Conservation (phyloP, 805 yeast genomes). For the Candida incommunis region DNA sequence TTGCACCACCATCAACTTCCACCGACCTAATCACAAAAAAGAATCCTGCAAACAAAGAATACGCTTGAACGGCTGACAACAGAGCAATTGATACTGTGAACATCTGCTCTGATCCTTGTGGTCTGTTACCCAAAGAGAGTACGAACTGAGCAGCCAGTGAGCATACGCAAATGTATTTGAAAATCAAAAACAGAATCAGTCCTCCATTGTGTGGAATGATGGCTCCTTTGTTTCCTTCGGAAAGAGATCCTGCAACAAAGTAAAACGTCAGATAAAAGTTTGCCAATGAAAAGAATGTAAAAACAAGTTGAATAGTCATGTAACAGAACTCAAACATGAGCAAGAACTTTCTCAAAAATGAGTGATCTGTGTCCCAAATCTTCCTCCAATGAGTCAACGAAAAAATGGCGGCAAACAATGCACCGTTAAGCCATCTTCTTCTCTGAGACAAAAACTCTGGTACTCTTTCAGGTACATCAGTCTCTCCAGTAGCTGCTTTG, state of each 20-base stretch:
- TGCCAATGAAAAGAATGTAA: conserved; percentile 85
- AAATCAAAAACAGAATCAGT: conserved; percentile 63
- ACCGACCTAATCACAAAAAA: conserved; percentile 56
- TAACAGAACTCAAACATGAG: conserved; percentile 81
- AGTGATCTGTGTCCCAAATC: conserved; percentile 83
- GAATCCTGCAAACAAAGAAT: conserved; percentile 71
- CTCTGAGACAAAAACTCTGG: conserved; percentile 94
- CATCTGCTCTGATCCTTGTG: conserved; percentile 81
- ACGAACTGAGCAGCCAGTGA: conserved; percentile 79
- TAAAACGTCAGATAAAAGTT: conserved; percentile 88
- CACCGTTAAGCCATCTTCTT: conserved; percentile 97
- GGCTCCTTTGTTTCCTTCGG: conserved; percentile 27
- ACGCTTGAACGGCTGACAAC: conserved; percentile 64
- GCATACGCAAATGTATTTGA: conserved; percentile 75
- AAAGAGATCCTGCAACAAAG: conserved; percentile 77
- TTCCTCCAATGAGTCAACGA: conserved; percentile 74
- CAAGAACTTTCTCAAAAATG: conserved; percentile 61
- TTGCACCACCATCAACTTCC: conserved; percentile 17
- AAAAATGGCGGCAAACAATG: conserved; percentile 89
- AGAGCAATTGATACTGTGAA: conserved; percentile 61
- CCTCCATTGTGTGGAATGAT: conserved; percentile 50
- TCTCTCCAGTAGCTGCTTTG: conserved; percentile 85
- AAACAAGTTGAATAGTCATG: conserved; percentile 65
- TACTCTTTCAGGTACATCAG: conserved; percentile 90
- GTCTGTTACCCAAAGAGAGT: conserved; percentile 92